Percentiles rank a stretch among this genome's conserved stretches.
These are phyloP conservation scores for Floccularia luteovirens DNA, from an alignment of 768 basidiomycete genomes.

Conservation along the genomic window DNA sequence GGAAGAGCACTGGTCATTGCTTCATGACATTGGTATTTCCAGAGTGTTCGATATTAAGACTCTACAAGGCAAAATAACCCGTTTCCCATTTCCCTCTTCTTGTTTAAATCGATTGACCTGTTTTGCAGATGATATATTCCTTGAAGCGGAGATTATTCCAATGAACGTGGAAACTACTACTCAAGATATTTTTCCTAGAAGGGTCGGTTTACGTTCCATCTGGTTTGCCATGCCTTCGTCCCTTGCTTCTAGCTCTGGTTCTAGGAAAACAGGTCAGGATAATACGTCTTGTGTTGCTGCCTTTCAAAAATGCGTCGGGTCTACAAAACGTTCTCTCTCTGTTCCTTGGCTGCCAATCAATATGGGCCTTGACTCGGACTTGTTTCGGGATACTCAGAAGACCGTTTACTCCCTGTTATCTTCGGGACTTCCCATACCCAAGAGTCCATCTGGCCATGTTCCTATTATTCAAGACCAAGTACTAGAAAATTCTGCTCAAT, in stretches of 20 bases:
- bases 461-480: constrained; percentile 11
- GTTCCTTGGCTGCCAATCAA: constrained; percentile 11
- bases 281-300: constrained; percentile 38
- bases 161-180: no score
- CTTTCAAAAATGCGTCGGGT: constrained; percentile 42
- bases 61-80: constrained; percentile 10
- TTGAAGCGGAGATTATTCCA: constrained; percentile 1
- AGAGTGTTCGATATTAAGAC: constrained; percentile 35
- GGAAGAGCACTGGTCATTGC: constrained; percentile 14
- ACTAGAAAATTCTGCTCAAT: constrained; percentile 16
- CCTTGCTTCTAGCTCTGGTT: not conserved
- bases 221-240: not conserved
- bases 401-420: constrained; percentile 24
- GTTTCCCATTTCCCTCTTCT: not conserved
- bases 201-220: not conserved
- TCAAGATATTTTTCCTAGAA: no score
- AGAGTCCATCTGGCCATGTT: constrained; percentile 64
- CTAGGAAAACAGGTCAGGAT: not conserved
- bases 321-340: constrained; percentile 32
- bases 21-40: constrained; percentile 29
- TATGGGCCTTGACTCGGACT: not conserved
- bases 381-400: constrained; percentile 14
- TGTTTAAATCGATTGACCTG: no score
- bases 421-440: constrained; percentile 53
- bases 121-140: not conserved